Percentiles rank a stretch among this genome's conserved stretches.
Conservation (phyloP, 805 yeast species). For the Brettanomyces nanus region DNA sequence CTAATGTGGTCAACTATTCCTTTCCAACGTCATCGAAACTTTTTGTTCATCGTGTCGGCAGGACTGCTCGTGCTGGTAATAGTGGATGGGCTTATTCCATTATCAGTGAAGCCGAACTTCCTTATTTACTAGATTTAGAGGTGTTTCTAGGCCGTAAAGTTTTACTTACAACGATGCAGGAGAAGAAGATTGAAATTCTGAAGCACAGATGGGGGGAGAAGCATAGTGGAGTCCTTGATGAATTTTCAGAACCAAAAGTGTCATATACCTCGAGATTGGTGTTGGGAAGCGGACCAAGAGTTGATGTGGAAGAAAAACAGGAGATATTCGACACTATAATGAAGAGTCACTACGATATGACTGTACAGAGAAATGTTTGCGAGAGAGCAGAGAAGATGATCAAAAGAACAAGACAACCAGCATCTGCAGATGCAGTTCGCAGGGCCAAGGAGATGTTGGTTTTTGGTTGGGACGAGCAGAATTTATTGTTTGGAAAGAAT, state of each 20-base stretch:
- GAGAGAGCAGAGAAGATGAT: constrained; percentile 83
- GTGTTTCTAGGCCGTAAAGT: constrained; percentile 81
- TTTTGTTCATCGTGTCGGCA: constrained; percentile 94
- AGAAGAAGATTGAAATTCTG: constrained; percentile 47
- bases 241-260: constrained; percentile 45
- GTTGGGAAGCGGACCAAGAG: constrained; percentile 75
- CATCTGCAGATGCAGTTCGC: constrained; percentile 79
- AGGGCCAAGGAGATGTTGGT: constrained; percentile 70
- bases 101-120: constrained; percentile 76
- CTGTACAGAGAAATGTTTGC: constrained; percentile 60
- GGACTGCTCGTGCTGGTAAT: constrained; percentile 99
- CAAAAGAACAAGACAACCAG: constrained; percentile 75
- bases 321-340: constrained; percentile 64
- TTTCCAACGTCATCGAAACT: constrained; percentile 89
- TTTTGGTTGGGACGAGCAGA: constrained; percentile 86
- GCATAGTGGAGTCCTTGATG: constrained; percentile 18
- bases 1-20: constrained; percentile 88
- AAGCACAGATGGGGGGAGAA: constrained; percentile 35
- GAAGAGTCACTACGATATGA: constrained; percentile 58
- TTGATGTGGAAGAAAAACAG: constrained; percentile 56
- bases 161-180: constrained; percentile 60
- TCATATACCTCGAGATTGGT: constrained; percentile 71
- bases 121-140: constrained; percentile 85
- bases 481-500: constrained; percentile 70
- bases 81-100: constrained; percentile 96